Percentiles rank a stretch among this genome's conserved stretches.
Evolutionary conservation across 768 basidiomycete genomes (phyloP).

Genomic region (Leccinum longicurvipes): DNA sequence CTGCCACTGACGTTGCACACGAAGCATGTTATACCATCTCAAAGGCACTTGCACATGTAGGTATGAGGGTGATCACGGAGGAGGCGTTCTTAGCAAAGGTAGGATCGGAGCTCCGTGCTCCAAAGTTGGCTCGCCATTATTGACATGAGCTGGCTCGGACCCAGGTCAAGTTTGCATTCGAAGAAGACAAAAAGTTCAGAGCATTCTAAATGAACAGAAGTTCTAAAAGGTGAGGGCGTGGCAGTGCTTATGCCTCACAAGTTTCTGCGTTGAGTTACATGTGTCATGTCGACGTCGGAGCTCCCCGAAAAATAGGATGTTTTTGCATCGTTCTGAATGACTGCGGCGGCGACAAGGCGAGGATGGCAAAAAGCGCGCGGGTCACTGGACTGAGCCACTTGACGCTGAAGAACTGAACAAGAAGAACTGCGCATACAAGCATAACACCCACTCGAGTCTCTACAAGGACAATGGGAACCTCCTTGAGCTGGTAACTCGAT

Average conservation of each 20-base stretch:
- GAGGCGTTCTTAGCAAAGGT: constrained; percentile 60
- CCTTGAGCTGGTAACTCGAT: not conserved
- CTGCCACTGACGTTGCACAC: constrained; percentile 59
- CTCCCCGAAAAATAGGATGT: not conserved
- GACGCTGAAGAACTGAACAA: not conserved
- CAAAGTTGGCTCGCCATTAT: not conserved
- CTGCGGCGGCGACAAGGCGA: not conserved
- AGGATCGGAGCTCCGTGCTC: not conserved
- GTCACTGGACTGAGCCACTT: not conserved
- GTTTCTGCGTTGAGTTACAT: not conserved
- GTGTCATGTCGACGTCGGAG: not conserved
- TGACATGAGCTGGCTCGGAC: not conserved
- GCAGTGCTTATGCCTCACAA: not conserved
- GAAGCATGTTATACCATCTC: constrained; percentile 63
- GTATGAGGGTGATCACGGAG: constrained; percentile 67
- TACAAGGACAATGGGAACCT: not conserved
- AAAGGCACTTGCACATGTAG: constrained; percentile 69
- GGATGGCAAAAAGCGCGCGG: not conserved
- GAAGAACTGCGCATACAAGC: not conserved
- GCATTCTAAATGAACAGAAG: constrained; percentile 1
- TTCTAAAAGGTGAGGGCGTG: not conserved
- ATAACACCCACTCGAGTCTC: not conserved
- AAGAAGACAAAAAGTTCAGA: constrained; percentile 38
- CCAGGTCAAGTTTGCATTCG: constrained; percentile 49
- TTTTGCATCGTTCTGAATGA: not conserved